These are phyloP conservation scores for Letharia lupina DNA, from an alignment of 495 filamentous ascomycete species.

Conservation along the genomic window DNA sequence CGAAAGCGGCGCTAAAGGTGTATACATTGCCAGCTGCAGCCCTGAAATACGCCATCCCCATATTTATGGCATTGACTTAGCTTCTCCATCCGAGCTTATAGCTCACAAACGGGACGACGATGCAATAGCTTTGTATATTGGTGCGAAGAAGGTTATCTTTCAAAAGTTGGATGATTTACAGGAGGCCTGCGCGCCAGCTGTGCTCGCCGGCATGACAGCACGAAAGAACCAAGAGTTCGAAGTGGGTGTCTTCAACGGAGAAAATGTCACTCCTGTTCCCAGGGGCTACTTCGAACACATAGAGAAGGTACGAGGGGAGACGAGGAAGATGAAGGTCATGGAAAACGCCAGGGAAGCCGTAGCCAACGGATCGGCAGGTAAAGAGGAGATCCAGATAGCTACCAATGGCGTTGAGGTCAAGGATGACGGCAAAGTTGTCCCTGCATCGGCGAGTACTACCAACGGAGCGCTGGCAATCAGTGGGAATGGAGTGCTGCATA, in stretches of 20 bases:
- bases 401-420: conserved; percentile 54
- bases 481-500: conserved; percentile 2
- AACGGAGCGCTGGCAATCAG: not conserved
- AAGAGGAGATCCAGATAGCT: conserved; percentile 54
- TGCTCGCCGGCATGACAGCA: conserved; percentile 30
- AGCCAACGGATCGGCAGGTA: conserved; percentile 53
- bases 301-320: conserved; percentile 65
- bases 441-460: conserved; percentile 33
- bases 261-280: conserved; percentile 76
- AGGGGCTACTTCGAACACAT: conserved; percentile 84
- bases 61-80: conserved; percentile 87
- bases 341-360: conserved; percentile 63
- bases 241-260: conserved; percentile 92
- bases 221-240: conserved; percentile 61
- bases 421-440: conserved; percentile 49
- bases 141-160: conserved; percentile 87
- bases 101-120: conserved; percentile 64
- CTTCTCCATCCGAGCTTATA: conserved; percentile 72
- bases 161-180: conserved; percentile 79
- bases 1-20: conserved; percentile 82
- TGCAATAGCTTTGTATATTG: conserved; percentile 71
- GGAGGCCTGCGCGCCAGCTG: conserved; percentile 54
- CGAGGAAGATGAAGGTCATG: conserved; percentile 60
- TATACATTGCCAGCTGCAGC: conserved; percentile 82
- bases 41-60: conserved; percentile 69